Evolutionary conservation across 306 rosid species (phyloP).

Genomic region (Quercus gilva): DNA sequence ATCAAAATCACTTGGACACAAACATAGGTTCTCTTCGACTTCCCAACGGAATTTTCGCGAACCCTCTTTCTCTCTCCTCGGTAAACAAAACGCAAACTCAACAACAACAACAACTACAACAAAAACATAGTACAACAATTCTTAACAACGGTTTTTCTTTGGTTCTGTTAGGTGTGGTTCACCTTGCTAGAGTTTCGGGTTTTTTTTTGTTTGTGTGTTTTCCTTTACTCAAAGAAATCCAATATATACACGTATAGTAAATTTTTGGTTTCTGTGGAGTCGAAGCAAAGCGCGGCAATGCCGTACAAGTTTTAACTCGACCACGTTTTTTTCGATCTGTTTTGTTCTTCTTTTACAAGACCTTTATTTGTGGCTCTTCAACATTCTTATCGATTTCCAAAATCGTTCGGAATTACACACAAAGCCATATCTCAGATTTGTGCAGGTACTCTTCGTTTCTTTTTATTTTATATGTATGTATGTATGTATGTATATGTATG

Average conservation of each 20-base stretch:
- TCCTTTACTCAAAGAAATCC: conserved; percentile 26
- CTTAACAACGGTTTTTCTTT: too few relatives aligned
- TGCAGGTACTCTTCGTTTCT: conserved; percentile 30
- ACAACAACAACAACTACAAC: background rate
- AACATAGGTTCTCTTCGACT: background rate
- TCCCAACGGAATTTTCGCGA: background rate
- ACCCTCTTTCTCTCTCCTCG: background rate
- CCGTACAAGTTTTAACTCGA: conserved; percentile 35
- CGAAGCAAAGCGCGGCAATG: conserved; percentile 45
- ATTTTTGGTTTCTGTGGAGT: conserved; percentile 30
- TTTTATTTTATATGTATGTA: background rate
- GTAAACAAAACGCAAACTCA: too few relatives aligned
- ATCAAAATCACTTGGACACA: background rate
- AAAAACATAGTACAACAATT: background rate
- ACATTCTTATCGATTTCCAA: background rate
- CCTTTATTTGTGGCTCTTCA: background rate
- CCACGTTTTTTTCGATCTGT: conserved; percentile 16
- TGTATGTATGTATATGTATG: background rate
- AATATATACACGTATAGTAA: background rate
- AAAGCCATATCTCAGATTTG: background rate
- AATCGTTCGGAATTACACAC: background rate
- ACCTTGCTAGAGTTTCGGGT: background rate
- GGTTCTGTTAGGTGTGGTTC: background rate
- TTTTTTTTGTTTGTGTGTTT: background rate
- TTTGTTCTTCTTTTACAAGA: background rate